Evolutionary conservation across 164 flowering plant genomes (phyloP).

Genomic region (Cinnamomum chago): DNA sequence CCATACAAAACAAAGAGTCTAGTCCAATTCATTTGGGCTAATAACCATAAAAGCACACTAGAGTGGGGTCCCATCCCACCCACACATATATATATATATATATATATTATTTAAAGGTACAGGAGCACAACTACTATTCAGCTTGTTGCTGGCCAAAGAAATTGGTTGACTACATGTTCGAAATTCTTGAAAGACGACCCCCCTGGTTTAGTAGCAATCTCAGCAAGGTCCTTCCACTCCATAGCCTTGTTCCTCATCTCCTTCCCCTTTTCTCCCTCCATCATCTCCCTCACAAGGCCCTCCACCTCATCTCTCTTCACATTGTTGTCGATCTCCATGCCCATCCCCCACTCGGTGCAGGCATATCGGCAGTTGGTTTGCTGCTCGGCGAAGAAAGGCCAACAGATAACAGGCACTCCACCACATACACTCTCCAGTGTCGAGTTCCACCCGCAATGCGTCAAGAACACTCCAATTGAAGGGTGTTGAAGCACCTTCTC

Average conservation of each 20-base stretch:
- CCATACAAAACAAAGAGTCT: no score
- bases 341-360: constrained; percentile 28
- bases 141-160: not conserved
- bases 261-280: constrained; percentile 34
- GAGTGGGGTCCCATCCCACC: no score
- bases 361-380: constrained; percentile 28
- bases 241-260: constrained; percentile 23
- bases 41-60: no score
- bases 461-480: constrained; percentile 27
- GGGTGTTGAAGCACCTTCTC: constrained; percentile 25
- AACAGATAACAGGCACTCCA: constrained; percentile 47
- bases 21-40: no score
- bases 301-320: constrained; percentile 34
- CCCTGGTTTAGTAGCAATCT: constrained; percentile 22
- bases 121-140: not conserved
- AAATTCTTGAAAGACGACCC: constrained; percentile 30
- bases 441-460: constrained; percentile 36
- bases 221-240: constrained; percentile 34
- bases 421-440: constrained; percentile 18
- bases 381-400: constrained; percentile 58
- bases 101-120: no score
- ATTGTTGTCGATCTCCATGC: constrained; percentile 23
- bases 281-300: constrained; percentile 25
- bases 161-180: constrained; percentile 15
- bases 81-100: no score